Evolutionary conservation across 106 monocot genomes (phyloP).

Genomic region (Dendrobium nobile): DNA sequence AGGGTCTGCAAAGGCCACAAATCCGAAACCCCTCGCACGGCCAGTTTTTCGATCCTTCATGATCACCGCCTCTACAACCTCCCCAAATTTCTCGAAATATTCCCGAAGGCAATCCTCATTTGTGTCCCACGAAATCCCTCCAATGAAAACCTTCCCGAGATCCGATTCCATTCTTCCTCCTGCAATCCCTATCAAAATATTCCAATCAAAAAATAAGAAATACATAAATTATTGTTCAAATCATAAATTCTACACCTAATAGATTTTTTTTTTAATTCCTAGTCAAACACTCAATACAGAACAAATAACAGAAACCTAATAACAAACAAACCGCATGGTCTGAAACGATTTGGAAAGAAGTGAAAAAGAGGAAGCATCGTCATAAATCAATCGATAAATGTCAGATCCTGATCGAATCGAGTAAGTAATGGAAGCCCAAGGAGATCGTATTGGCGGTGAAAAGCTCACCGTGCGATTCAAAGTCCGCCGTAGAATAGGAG

Average conservation of each 20-base stretch:
- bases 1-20: conserved; percentile 53
- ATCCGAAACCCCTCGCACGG: conserved; percentile 63
- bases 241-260: neutral
- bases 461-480: conserved; percentile 20
- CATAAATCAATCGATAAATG: neutral
- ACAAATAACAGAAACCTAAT: neutral
- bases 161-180: conserved; percentile 45
- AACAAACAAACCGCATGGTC: neutral
- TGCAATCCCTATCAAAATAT: conserved; percentile 13
- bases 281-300: neutral
- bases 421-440: neutral
- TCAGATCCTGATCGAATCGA: neutral
- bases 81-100: conserved; percentile 51
- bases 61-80: conserved; percentile 68
- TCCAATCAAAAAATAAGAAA: neutral
- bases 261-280: neutral
- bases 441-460: neutral
- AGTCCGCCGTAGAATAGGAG: conserved; percentile 1
- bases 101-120: conserved; percentile 58
- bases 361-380: neutral
- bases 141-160: conserved; percentile 63
- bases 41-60: conserved; percentile 66
- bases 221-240: neutral
- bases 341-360: conserved; percentile 10
- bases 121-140: conserved; percentile 76